Conservation (phyloP, 1,139 yeast species). For the Yamadazyma pseudoaaseri region DNA sequence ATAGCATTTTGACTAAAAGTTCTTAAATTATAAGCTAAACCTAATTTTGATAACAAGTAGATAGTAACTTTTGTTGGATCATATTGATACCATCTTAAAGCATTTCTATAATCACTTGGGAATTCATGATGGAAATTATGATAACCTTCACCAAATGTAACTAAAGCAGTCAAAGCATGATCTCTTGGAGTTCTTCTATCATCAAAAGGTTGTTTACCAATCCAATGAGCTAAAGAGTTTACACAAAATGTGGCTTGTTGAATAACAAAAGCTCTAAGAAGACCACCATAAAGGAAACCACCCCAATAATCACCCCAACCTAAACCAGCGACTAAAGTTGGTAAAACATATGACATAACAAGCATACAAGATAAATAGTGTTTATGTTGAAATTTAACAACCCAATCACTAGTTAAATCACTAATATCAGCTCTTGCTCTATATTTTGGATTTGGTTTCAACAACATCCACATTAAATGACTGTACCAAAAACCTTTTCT, state of each 20-base stretch:
- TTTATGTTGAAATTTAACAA: constrained; percentile 90
- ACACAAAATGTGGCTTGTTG: constrained; percentile 99
- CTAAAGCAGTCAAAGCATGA: constrained; percentile 89
- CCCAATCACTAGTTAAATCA: constrained; percentile 86
- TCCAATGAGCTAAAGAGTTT: constrained; percentile 97
- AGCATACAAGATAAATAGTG: constrained; percentile 75
- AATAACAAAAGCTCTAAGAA: constrained; percentile 75
- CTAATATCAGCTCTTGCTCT: constrained; percentile 96
- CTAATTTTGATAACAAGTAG: constrained; percentile 69
- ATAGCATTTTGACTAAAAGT: constrained; percentile 93
- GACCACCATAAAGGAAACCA: constrained; percentile 89
- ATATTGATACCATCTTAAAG: constrained; percentile 97
- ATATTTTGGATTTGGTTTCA: constrained; percentile 89
- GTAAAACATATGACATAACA: constrained; percentile 67
- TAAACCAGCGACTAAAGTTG: constrained; percentile 73
- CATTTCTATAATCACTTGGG: constrained; percentile 98
- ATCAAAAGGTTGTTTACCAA: constrained; percentile 96
- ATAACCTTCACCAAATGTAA: constrained; percentile 98
- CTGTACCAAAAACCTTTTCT: constrained; percentile 94
- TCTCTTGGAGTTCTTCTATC: constrained; percentile 98
- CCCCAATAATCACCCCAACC: constrained; percentile 88
- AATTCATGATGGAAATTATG: constrained; percentile 99
- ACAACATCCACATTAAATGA: constrained; percentile 97
- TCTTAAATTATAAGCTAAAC: constrained; percentile 87
- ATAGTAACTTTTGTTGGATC: constrained; percentile 92